Conservation (phyloP, 1,139 yeast species). For the Scheffersomyces titani region DNA sequence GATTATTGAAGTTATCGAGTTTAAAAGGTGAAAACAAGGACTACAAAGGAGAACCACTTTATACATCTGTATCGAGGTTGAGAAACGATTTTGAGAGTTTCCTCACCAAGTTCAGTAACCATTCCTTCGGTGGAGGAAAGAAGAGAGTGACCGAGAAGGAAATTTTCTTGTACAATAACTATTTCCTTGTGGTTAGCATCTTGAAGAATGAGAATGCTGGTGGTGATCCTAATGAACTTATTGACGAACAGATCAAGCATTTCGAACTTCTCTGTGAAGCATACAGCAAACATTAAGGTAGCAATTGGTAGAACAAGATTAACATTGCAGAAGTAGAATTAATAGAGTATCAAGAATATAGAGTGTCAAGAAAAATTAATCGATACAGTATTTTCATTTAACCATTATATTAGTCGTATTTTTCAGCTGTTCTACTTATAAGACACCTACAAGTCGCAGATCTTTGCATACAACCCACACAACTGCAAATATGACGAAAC, state of each 20-base stretch:
- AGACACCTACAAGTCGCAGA: slow-evolving; percentile 27
- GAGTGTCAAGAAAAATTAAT: no score
- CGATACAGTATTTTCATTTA: background rate
- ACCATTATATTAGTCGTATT: background rate
- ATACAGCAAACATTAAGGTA: slow-evolving; percentile 30
- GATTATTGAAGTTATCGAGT: slow-evolving; percentile 60
- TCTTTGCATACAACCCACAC: slow-evolving; percentile 77
- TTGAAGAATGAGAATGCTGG: slow-evolving; percentile 50
- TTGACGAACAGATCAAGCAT: slow-evolving; percentile 60
- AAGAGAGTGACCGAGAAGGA: slow-evolving; percentile 55
- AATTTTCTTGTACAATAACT: slow-evolving; percentile 75
- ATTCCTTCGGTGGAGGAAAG: slow-evolving; percentile 36
- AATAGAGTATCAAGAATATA: no score
- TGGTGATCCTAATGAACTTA: slow-evolving; percentile 39
- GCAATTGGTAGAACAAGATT: background rate
- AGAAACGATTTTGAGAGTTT: slow-evolving; percentile 78
- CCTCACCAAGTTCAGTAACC: slow-evolving; percentile 65
- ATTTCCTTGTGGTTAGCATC: slow-evolving; percentile 54
- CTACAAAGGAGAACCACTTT: slow-evolving; percentile 65
- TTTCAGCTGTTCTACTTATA: background rate
- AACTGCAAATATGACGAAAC: slow-evolving; percentile 85
- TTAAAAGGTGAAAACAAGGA: slow-evolving; percentile 21
- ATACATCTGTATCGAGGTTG: slow-evolving; percentile 65
- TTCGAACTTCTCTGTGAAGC: slow-evolving; percentile 64
- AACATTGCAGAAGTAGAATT: background rate